Base-by-base conservation (phyloP, 768 basidiomycete species). In the Amanita inopinata region DNA sequence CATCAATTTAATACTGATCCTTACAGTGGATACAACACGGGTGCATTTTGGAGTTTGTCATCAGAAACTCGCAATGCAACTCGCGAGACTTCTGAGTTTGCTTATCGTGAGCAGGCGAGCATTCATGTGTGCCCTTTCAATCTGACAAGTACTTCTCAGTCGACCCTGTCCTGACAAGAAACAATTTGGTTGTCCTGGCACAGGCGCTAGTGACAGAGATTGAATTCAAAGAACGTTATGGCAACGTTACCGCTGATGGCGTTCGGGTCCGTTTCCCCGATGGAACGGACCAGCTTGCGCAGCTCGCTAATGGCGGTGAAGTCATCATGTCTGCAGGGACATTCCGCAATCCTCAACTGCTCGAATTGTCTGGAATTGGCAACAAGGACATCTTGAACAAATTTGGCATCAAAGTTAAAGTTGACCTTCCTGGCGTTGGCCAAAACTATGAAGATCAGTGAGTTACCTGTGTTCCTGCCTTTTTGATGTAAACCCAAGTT, bases 331-430 rank as follows among this genome's bases (percentile, higher is more conserved):
- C 60, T 10, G 59, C 56, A 18, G 60, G 60, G 2, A 47, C 53
- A 6, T 37, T 65, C n/a, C 53, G 53, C 23, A 52, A 53, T 1
- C 72, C 79, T 2, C 70, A 75, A 6, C 61, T 80, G 15, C 59
- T 82, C 10, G 60, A 74, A 60, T 61, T 68, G 6, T 76, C 74
- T 40, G 80, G 80, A 43, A 65, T 82, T 38, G 80, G 80, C 0
- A 74, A 76, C 1, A 54, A 53, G 41, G 71, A 76, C 41, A 67
- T 78, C 1, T 59, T 82, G 32, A 50, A 62, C 15, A 58, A 59
- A 5, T 71, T 64, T 7, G 67, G 66, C 10, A 66, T 82, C 23
- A 40, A 58, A 10, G 64, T 74, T 8, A 57, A 62, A 19, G 49
- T 67, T 28, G 67, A 71, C 30, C 65, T 79, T 3, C 73, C 76